These are phyloP conservation scores for Spatholobus suberectus DNA, from an alignment of 306 rosid species.

Conservation along the genomic window DNA sequence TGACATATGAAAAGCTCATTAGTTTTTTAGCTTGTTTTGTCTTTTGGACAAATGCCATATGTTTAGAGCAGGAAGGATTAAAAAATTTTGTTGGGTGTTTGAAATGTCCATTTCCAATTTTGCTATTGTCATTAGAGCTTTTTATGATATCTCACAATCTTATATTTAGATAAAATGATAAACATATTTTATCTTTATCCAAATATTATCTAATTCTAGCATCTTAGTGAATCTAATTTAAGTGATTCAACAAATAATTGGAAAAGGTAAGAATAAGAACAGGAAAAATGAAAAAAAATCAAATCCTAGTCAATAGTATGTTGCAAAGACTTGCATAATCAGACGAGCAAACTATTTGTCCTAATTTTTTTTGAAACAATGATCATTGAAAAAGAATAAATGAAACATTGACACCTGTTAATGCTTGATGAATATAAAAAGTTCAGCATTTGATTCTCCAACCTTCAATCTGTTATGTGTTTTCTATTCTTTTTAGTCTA, in stretches of 20 bases:
- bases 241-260: background rate
- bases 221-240: background rate
- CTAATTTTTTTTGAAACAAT: background rate
- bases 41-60: background rate
- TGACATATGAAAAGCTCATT: constrained; percentile 13
- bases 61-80: background rate
- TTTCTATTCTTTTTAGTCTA: constrained; percentile 16
- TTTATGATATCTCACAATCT: background rate
- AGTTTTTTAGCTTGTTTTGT: background rate
- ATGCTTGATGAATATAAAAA: constrained; percentile 23
- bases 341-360: background rate
- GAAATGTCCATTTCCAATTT: background rate
- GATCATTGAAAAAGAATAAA: background rate
- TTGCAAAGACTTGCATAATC: background rate
- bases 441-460: constrained; percentile 37
- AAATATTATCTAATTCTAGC: constrained; percentile 1
- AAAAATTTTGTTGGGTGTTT: constrained; percentile 6
- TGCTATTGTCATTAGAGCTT: background rate
- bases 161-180: background rate
- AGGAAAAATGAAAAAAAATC: background rate
- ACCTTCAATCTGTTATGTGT: constrained; percentile 8
- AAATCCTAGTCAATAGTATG: background rate
- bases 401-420: background rate
- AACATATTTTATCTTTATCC: background rate
- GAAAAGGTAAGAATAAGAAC: background rate